Conservation (phyloP, 2,329 filamentous ascomycete species). For the Ophiostoma quercus region DNA sequence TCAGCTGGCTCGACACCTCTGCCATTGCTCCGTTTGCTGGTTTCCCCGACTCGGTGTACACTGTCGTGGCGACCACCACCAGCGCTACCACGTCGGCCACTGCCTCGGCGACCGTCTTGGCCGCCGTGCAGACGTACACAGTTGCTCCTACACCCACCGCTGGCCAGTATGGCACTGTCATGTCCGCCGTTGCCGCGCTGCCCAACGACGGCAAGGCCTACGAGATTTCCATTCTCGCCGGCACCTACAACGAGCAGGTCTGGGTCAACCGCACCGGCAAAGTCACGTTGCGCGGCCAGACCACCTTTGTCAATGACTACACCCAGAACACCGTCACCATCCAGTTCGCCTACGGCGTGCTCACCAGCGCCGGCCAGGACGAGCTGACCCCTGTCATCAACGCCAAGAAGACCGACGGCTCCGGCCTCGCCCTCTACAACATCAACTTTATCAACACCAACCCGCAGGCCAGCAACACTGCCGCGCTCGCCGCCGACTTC, state of each 20-base stretch:
- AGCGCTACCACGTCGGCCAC: background rate
- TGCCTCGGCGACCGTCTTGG: background rate
- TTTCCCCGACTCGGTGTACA: background rate
- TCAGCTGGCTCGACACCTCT: background rate
- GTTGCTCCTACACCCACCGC: conserved; percentile 32
- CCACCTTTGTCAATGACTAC: conserved; percentile 35
- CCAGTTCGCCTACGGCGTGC: conserved; percentile 36
- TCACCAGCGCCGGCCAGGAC: conserved; percentile 39
- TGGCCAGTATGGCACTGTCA: conserved; percentile 39
- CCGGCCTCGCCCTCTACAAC: conserved; percentile 48
- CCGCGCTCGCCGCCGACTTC: conserved; percentile 33
- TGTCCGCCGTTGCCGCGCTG: conserved; percentile 41
- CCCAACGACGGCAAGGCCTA: conserved; percentile 39
- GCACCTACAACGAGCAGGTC: conserved; percentile 41
- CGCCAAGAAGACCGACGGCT: conserved; percentile 40
- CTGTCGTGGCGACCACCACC: background rate
- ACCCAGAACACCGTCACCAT: conserved; percentile 37
- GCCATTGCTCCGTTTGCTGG: background rate
- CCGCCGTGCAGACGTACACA: conserved; percentile 19
- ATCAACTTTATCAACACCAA: conserved; percentile 40
- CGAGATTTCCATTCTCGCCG: conserved; percentile 39
- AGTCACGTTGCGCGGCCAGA: conserved; percentile 36
- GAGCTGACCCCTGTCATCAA: conserved; percentile 43
- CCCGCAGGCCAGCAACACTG: conserved; percentile 28
- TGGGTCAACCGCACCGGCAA: conserved; percentile 39